These are phyloP conservation scores for Alloteropsis semialata DNA, from an alignment of 176 grass and related monocot species.

Conservation along the genomic window DNA sequence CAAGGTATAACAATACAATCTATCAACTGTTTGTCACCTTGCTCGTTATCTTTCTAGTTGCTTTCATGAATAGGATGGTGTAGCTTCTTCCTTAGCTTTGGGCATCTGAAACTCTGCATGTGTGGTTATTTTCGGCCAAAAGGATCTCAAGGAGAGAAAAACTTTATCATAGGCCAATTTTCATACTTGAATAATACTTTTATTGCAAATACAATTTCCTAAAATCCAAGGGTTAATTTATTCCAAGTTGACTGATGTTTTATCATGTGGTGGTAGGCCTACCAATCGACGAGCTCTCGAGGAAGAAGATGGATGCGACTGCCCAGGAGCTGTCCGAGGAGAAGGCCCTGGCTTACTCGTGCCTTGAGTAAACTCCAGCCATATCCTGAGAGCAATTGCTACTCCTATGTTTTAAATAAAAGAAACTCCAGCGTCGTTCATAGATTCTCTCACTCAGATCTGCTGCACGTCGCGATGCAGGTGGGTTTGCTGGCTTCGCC, in stretches of 20 bases:
- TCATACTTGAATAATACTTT: too few species aligned
- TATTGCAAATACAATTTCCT: background rate
- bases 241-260: slow-evolving; percentile 2
- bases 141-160: background rate
- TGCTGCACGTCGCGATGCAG: background rate
- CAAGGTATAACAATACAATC: slow-evolving; percentile 50
- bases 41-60: background rate
- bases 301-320: slow-evolving; percentile 87
- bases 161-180: too few species aligned
- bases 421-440: background rate
- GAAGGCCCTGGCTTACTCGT: slow-evolving; percentile 93
- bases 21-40: background rate
- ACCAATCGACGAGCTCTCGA: slow-evolving; percentile 81
- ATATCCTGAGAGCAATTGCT: slow-evolving; percentile 6
- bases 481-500: slow-evolving; percentile 29
- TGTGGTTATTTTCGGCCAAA: background rate
- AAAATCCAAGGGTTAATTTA: background rate
- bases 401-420: slow-evolving; percentile 56
- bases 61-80: background rate
- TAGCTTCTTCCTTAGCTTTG: background rate
- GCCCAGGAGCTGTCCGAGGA: slow-evolving; percentile 82
- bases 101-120: background rate
- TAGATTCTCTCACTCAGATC: slow-evolving; percentile 16
- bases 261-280: slow-evolving; percentile 46
- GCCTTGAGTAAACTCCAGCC: slow-evolving; percentile 56